Percentiles rank a stretch among this genome's conserved stretches.
phyloP scores from a whole-genome alignment of 2,329 filamentous ascomycete species.

The Juglanconis juglandina region DNA sequence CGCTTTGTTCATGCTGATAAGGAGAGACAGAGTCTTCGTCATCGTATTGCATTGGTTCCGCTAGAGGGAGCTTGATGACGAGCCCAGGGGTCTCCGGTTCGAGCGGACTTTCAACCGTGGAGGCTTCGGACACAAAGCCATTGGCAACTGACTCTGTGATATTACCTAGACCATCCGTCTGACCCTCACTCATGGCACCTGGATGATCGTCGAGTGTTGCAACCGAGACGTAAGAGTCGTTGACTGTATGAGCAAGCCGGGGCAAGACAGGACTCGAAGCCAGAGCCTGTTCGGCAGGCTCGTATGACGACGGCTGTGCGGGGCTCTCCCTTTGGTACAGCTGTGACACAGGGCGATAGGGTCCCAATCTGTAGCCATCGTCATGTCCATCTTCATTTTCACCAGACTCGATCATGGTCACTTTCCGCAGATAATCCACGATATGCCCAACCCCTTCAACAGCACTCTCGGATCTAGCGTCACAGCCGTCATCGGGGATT shows the following conservation, averaged over 20 bases:
- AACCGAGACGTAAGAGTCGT: neutral
- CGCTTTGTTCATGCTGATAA: neutral
- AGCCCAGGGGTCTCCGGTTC: neutral
- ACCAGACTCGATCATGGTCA: neutral
- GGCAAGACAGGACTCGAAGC: neutral
- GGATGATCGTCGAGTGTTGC: neutral
- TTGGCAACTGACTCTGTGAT: neutral
- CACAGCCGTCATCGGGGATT: neutral
- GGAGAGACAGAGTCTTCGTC: neutral
- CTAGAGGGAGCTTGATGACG: neutral
- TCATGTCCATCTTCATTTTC: neutral
- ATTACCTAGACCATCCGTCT: neutral
- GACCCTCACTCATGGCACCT: neutral
- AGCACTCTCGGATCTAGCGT: neutral
- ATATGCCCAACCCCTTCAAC: slow-evolving; percentile 4
- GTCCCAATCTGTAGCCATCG: neutral
- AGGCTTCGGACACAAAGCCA: neutral
- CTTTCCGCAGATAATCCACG: slow-evolving; percentile 7
- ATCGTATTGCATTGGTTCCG: neutral
- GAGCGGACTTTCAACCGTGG: neutral
- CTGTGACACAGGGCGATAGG: neutral
- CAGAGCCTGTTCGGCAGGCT: neutral
- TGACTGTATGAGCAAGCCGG: neutral
- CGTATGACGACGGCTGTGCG: neutral
- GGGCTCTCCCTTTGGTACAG: neutral